phyloP scores from a whole-genome alignment of 257 asterid genomes.

The Thymus mandschuricus region DNA sequence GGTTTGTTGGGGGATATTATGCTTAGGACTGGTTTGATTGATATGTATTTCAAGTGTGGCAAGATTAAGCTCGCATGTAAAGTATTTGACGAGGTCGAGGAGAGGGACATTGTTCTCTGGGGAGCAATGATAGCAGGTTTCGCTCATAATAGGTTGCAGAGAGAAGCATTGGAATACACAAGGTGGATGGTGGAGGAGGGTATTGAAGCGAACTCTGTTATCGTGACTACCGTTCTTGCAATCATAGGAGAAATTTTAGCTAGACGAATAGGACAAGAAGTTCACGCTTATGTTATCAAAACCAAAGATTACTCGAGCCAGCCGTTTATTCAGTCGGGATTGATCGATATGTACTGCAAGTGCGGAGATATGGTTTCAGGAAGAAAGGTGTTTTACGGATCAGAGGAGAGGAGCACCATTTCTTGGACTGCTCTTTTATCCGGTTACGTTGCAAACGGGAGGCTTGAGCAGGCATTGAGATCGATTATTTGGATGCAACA shows the following conservation, averaged over 20 bases:
- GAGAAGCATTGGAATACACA: constrained; percentile 73
- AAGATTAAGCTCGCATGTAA: constrained; percentile 66
- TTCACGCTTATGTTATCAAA: constrained; percentile 81
- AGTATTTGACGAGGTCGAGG: constrained; percentile 67
- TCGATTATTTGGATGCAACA: constrained; percentile 93
- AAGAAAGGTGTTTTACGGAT: constrained; percentile 76
- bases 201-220: constrained; percentile 65
- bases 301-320: constrained; percentile 70
- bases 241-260: constrained; percentile 67
- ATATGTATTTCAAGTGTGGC: constrained; percentile 94
- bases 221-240: constrained; percentile 72
- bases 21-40: constrained; percentile 77
- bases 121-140: constrained; percentile 92
- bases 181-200: constrained; percentile 73
- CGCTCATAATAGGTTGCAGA: constrained; percentile 71
- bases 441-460: constrained; percentile 73
- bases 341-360: constrained; percentile 94
- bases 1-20: constrained; percentile 60
- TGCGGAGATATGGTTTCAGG: constrained; percentile 83
- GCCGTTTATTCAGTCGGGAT: constrained; percentile 67
- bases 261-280: constrained; percentile 68
- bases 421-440: constrained; percentile 93
- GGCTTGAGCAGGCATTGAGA: constrained; percentile 82
- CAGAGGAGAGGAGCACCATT: constrained; percentile 66
- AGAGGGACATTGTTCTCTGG: constrained; percentile 87